Evolutionary conservation across 192 early-diverging fungal species (phyloP).

Genomic region (Diversispora epigaea): DNA sequence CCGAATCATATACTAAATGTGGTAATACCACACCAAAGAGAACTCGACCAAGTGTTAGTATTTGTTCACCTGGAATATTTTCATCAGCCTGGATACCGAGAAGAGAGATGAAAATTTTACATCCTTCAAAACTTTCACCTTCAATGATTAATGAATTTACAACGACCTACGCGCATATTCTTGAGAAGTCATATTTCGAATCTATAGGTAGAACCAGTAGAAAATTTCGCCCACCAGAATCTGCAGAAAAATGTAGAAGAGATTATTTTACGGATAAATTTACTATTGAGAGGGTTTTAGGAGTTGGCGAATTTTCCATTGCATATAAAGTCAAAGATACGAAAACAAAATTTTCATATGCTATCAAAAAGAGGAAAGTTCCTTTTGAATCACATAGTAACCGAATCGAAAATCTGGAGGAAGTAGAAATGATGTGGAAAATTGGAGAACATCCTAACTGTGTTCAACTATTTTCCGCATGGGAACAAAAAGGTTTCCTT

Average conservation of each 20-base stretch:
- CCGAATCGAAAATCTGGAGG: conserved; percentile 69
- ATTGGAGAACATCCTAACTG: conserved; percentile 60
- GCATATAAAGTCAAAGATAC: conserved; percentile 75
- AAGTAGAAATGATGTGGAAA: conserved; percentile 80
- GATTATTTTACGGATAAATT: conserved; percentile 79
- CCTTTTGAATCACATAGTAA: conserved; percentile 71
- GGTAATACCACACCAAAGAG: too few species aligned
- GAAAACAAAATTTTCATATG: conserved; percentile 65
- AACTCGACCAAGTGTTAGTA: too few species aligned
- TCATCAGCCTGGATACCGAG: too few species aligned
- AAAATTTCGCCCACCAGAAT: conserved; percentile 30
- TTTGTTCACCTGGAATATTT: too few species aligned
- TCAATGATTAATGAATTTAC: background rate
- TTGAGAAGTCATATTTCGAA: conserved; percentile 5
- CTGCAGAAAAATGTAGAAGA: conserved; percentile 26
- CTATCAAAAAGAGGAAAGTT: conserved; percentile 77
- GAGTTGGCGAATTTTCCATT: conserved; percentile 78
- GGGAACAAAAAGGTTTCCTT: conserved; percentile 88
- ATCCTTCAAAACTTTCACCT: too few species aligned
- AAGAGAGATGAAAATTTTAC: too few species aligned
- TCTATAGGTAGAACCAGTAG: background rate
- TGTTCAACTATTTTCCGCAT: conserved; percentile 75
- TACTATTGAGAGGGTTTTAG: conserved; percentile 60
- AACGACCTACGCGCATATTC: background rate
- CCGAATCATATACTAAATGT: too few species aligned